Percentiles rank a stretch among this genome's conserved stretches.
Conservation (phyloP, 148 eudicot species). For the Bassia scoparia region DNA sequence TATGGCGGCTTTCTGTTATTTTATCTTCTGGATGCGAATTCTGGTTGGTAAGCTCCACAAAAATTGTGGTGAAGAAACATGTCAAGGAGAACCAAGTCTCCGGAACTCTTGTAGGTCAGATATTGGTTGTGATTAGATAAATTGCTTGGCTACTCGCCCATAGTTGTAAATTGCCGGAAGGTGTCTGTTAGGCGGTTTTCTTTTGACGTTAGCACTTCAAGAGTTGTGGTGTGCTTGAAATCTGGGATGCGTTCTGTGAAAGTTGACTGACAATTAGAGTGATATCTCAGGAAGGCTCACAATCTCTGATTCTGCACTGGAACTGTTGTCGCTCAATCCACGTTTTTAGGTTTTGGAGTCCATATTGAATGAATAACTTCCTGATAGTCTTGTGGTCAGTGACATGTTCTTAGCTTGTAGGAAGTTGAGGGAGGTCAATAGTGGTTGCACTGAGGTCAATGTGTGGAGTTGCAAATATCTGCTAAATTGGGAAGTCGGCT, state of each 20-base stretch:
- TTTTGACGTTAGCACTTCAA: slow-evolving; percentile 40
- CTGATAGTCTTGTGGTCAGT: slow-evolving; percentile 46
- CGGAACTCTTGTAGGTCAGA: slow-evolving; percentile 45
- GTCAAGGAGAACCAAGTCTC: slow-evolving; percentile 50
- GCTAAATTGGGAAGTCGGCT: slow-evolving; percentile 47
- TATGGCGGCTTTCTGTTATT: slow-evolving; percentile 48
- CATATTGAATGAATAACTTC: slow-evolving; percentile 37
- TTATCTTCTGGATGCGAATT: slow-evolving; percentile 25
- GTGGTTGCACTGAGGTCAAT: slow-evolving; percentile 57
- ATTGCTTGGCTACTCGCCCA: slow-evolving; percentile 40
- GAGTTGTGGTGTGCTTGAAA: slow-evolving; percentile 32
- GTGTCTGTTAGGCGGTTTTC: slow-evolving; percentile 45
- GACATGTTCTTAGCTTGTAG: slow-evolving; percentile 28
- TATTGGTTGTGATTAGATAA: slow-evolving; percentile 50
- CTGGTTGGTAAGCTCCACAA: slow-evolving; percentile 50
- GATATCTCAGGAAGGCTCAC: slow-evolving; percentile 43
- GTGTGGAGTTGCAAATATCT: slow-evolving; percentile 54
- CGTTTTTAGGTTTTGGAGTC: slow-evolving; percentile 33
- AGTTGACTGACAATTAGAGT: slow-evolving; percentile 45
- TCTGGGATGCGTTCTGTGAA: slow-evolving; percentile 39
- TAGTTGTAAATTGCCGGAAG: slow-evolving; percentile 53
- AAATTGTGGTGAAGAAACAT: slow-evolving; percentile 55
- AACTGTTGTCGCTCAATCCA: slow-evolving; percentile 52
- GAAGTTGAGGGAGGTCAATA: slow-evolving; percentile 48
- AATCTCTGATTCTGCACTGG: slow-evolving; percentile 42